phyloP scores from a whole-genome alignment of 139 green algal species.

The Chlamydomonas sp. region DNA sequence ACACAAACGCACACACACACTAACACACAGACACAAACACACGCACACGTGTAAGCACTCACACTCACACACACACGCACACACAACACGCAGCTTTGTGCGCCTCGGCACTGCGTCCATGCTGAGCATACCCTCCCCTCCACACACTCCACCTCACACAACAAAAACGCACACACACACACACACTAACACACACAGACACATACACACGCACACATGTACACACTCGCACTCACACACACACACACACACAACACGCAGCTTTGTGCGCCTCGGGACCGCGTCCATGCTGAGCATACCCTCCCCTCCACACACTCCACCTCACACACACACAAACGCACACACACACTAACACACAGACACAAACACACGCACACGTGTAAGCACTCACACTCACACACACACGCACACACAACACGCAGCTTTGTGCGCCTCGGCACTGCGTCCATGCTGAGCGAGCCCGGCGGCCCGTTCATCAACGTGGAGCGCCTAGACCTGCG shows the following conservation, averaged over 20 bases:
- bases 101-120: neutral
- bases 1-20: no score
- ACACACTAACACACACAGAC: neutral
- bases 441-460: constrained; percentile 53
- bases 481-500: constrained; percentile 63
- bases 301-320: no score
- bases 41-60: no score
- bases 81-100: neutral
- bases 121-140: no score
- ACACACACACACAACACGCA: no score
- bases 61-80: neutral
- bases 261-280: no score
- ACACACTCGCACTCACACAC: neutral
- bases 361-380: no score
- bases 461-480: constrained; percentile 67
- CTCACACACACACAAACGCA: neutral
- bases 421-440: constrained; percentile 72
- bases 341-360: neutral
- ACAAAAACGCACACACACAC: neutral
- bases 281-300: no score
- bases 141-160: neutral
- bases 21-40: no score
- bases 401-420: no score
- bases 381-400: no score
- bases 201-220: neutral